Base-by-base conservation (phyloP, 192 early-diverging fungal genomes). In the Chytriomyces sp. region DNA sequence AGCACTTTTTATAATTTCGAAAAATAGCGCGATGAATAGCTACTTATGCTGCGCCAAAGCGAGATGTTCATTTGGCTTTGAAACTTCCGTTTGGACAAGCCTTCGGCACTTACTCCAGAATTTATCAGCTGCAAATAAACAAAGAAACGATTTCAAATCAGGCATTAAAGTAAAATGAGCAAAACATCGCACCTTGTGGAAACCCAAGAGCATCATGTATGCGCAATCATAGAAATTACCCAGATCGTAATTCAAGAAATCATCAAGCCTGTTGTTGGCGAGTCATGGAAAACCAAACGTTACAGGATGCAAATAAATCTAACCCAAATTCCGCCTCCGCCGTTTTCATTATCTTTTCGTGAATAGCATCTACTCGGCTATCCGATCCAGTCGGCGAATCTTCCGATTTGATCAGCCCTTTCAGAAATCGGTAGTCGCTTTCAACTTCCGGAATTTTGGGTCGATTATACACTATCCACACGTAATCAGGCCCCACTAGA, bases 131-230 rank as follows among this genome's bases (percentile, higher is more conserved):
- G 35, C 35, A 35, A 35, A 35, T 35, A 57, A 35, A 16, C n/a
- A 20, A 26, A 0, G n/a, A 20, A 53, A 35, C 2, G 26, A 70
- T 7, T 57, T 7, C 13, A 23, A 59, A 57, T 35, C n/a, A 20
- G 23, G 28, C 9, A 43, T 5, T 28, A 47, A 11, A 18, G 5
- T 57, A 3, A 11, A 53, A 10, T 35, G 35, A 35, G 35, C 35
- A 35, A 35, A 35, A 35, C 35, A 35, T 35, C 46, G 7, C 20
- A 70, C 69, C 49, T 70, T 70, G 50, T 70, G 49, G 13, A 70
- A 70, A 10, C 69, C 69, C 11, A 70, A 16, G 13, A 70, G 69
- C 49, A 70, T 49, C 46, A 70, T 70, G 49, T 57, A 57, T n/a
- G 50, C 1, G 28, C 48, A 20, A 53, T 70, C 69, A 70, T 35